Conservation (phyloP, 1,139 yeast species). For the Geotrichum fermentans region DNA sequence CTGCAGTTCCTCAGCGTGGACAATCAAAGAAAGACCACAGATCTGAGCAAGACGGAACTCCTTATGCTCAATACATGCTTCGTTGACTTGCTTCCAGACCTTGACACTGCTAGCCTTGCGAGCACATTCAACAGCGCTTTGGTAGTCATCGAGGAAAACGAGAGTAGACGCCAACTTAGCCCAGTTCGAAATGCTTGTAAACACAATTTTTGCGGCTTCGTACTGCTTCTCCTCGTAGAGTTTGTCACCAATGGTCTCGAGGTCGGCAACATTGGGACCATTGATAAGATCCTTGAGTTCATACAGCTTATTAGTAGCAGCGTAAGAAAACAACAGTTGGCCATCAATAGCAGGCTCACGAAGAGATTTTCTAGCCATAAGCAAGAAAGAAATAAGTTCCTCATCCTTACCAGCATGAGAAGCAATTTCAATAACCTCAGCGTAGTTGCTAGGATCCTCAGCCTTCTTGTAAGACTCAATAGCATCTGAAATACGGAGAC, state of each 20-base stretch:
- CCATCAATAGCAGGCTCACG: constrained; percentile 94
- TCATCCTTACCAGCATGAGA: constrained; percentile 96
- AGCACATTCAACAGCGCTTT: constrained; percentile 97
- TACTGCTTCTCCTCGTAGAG: constrained; percentile 77
- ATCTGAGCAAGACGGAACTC: constrained; percentile 97
- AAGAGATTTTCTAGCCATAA: constrained; percentile 89
- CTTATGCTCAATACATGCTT: constrained; percentile 90
- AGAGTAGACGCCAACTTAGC: constrained; percentile 93
- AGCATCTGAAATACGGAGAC: constrained; percentile 87
- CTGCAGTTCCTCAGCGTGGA: constrained; percentile 95
- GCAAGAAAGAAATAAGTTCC: constrained; percentile 78
- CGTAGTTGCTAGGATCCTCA: constrained; percentile 83
- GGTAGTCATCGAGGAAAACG: constrained; percentile 87
- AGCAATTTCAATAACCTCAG: constrained; percentile 89
- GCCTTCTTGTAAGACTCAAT: constrained; percentile 80
- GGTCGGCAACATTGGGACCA: constrained; percentile 87
- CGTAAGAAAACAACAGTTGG: constrained; percentile 81
- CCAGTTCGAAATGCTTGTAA: constrained; percentile 82
- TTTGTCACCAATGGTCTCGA: constrained; percentile 88
- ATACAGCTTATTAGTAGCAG: constrained; percentile 64
- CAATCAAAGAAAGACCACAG: constrained; percentile 94
- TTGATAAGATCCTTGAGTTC: constrained; percentile 83
- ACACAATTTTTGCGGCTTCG: constrained; percentile 88
- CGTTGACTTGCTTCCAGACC: constrained; percentile 97
- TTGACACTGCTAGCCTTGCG: constrained; percentile 91